These are phyloP conservation scores for Oryza punctata DNA, from an alignment of 176 grass and related monocot genomes.

Conservation along the genomic window DNA sequence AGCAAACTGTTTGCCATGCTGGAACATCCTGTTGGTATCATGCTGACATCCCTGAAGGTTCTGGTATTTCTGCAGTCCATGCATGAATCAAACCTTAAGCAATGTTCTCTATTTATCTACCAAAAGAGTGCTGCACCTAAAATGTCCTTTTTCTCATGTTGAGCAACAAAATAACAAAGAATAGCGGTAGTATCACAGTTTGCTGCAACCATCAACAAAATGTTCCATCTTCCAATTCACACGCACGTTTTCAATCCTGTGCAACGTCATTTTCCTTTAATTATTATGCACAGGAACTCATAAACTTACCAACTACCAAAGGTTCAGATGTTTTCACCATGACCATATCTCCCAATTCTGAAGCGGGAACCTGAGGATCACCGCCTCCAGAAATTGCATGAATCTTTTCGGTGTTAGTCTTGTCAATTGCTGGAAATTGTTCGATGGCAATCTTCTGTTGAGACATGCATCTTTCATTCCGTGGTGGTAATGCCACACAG, in stretches of 20 bases:
- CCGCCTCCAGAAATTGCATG: conserved; percentile 14
- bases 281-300: conserved; percentile 19
- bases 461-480: conserved; percentile 27
- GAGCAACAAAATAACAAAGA: conserved; percentile 1
- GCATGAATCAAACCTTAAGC: not conserved
- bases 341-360: conserved; percentile 23
- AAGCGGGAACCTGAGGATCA: conserved; percentile 10
- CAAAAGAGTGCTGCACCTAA: not conserved
- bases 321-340: not conserved
- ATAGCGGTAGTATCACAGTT: not conserved
- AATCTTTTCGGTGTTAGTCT: not conserved
- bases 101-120: conserved; percentile 23
- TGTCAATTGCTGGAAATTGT: conserved; percentile 22
- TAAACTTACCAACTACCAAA: conserved; percentile 45
- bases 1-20: conserved; percentile 21
- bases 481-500: conserved; percentile 24
- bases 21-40: conserved; percentile 24
- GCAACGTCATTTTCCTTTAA: conserved; percentile 1
- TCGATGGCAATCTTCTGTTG: not conserved
- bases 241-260: not conserved
- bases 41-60: conserved; percentile 9
- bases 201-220: not conserved
- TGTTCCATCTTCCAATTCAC: not conserved
- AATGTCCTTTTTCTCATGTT: not conserved
- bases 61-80: not conserved